phyloP scores from a whole-genome alignment of 371 early-diverging fungal genomes.

The Synchytrium microbalum region DNA sequence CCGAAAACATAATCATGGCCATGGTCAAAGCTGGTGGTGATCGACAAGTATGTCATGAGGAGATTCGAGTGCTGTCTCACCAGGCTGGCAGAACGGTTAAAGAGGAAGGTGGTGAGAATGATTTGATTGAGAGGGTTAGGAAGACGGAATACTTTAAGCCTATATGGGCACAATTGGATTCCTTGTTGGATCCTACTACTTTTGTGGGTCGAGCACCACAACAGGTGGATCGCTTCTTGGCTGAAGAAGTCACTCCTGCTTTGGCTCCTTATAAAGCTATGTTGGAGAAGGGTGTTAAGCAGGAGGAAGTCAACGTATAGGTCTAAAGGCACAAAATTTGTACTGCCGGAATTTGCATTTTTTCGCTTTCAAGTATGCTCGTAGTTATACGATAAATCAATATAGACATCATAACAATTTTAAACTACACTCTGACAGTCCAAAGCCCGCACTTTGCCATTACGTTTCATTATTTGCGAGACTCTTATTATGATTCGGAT shows the following conservation, averaged over 20 bases:
- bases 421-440: too few species aligned
- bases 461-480: too few species aligned
- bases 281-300: conserved; percentile 28
- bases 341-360: too few species aligned
- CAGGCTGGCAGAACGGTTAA: conserved; percentile 89
- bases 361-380: too few species aligned
- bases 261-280: conserved; percentile 65
- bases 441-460: too few species aligned
- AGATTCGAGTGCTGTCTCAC: conserved; percentile 91
- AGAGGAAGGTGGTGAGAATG: conserved; percentile 87
- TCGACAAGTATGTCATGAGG: conserved; percentile 92
- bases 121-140: conserved; percentile 85
- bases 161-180: conserved; percentile 65
- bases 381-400: too few species aligned
- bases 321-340: too few species aligned
- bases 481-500: too few species aligned
- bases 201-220: conserved; percentile 93
- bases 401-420: too few species aligned
- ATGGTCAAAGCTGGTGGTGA: conserved; percentile 93
- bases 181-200: conserved; percentile 80
- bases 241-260: conserved; percentile 74
- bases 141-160: conserved; percentile 81
- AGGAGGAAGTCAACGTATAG: conserved; percentile 25
- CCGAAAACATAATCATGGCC: conserved; percentile 98
- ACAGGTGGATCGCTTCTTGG: conserved; percentile 83